Conservation (phyloP, 345 rosid species). For the Brassica nigra region DNA sequence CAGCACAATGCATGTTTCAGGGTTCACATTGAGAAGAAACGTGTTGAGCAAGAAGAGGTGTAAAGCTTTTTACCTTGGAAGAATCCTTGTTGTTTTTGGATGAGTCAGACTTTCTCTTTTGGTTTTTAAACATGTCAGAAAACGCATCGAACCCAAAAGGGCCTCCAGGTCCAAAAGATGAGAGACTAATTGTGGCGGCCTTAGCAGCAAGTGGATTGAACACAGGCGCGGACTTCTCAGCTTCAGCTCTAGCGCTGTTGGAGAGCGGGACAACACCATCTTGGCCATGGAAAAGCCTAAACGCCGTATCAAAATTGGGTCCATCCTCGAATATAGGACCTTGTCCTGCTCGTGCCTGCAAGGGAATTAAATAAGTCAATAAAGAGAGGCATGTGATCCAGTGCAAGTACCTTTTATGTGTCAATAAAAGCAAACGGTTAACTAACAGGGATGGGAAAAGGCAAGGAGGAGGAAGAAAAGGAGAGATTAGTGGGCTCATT, state of each 20-base stretch:
- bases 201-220: constrained; percentile 94
- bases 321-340: constrained; percentile 99
- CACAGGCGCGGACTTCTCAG: constrained; percentile 42
- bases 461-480: constrained; percentile 62
- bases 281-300: constrained; percentile 88
- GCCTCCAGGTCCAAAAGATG: constrained; percentile 87
- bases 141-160: constrained; percentile 84
- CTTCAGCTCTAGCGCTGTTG: constrained; percentile 47
- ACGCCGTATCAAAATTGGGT: constrained; percentile 87
- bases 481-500: constrained; percentile 94
- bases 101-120: constrained; percentile 56
- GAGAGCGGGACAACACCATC: constrained; percentile 98
- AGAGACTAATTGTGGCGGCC: constrained; percentile 94
- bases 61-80: constrained; percentile 52
- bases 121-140: constrained; percentile 63
- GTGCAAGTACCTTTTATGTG: neutral
- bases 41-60: neutral
- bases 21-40: neutral
- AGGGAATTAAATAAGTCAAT: neutral
- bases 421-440: neutral
- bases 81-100: constrained; percentile 69
- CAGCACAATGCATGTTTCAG: too few species aligned
- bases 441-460: constrained; percentile 77
- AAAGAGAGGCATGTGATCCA: neutral
- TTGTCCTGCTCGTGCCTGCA: constrained; percentile 59